Base-by-base conservation (phyloP, 2,329 filamentous ascomycete species). In the Arthrobotrys pseudoclavata region DNA sequence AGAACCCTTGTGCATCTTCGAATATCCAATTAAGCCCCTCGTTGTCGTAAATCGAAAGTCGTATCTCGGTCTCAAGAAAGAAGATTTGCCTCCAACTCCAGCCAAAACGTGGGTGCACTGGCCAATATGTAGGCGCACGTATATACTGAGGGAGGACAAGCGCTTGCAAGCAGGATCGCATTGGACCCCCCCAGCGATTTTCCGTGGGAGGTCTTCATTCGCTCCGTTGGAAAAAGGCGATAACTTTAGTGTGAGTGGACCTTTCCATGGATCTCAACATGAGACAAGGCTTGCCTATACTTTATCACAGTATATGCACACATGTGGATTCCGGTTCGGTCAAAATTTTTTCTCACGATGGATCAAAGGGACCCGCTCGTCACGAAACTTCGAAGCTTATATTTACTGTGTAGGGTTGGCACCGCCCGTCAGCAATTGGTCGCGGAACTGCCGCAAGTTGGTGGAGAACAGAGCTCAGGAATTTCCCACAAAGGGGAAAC, bases 211-310 rank as follows among this genome's bases (percentile, higher is more conserved):
- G 55, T 12, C 34, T 40, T 34, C n/a, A 71, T 66, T 66, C 34
- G 40, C 18, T 72, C 53, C 61, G 52, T 52, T 26, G 15, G 24
- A 64, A 69, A 63, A 42, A 18, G 45, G 47, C 50, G 9, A 12
- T 4, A 37, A 67, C 47, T 55, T 20, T n/a, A 57, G 64, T 69
- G 71, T 76, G 71, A 42, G 71, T 76, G 71, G 64, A 64, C 55
- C 37, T 64, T 45, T 40, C 55, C 64, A 76, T 69, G 71, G 71
- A 69, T 76, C 26, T 60, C 31, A 48, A 62, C 40, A 42, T 64
- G 64, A 69, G 71, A 69, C 70, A 52, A 47, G 50, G 62, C 53
- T 52, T 61, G 45, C 26, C 63, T 18, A 53, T 68, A 72, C 18
- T 37, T 22, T 37, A 29, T 29, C 40, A 18, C n/a, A 47, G 20